These are phyloP conservation scores for Oryza glumipatula DNA, from an alignment of 176 grass and related monocot species.

Conservation along the genomic window DNA sequence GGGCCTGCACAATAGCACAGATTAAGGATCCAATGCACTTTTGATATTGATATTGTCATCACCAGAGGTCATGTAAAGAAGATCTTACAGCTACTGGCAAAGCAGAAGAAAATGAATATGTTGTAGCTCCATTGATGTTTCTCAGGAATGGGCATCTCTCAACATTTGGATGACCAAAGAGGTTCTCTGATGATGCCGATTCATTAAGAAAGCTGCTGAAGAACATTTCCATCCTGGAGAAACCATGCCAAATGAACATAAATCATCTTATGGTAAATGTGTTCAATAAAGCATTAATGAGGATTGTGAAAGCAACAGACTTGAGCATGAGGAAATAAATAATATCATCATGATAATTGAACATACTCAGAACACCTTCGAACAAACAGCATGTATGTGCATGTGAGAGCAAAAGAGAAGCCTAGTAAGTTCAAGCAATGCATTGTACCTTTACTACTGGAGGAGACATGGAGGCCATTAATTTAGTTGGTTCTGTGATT, in stretches of 20 bases:
- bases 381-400: neutral
- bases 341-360: neutral
- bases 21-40: slow-evolving; percentile 21
- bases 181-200: slow-evolving; percentile 52
- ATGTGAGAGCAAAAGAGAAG: neutral
- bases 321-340: neutral
- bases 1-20: slow-evolving; percentile 42
- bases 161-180: slow-evolving; percentile 52
- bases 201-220: slow-evolving; percentile 59
- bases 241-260: slow-evolving; percentile 26
- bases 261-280: slow-evolving; percentile 25
- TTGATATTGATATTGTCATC: neutral
- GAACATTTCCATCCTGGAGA: slow-evolving; percentile 69
- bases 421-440: neutral
- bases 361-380: neutral
- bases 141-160: slow-evolving; percentile 81
- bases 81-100: slow-evolving; percentile 60
- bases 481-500: neutral
- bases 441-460: no score
- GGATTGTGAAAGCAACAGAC: neutral
- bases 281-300: neutral
- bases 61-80: neutral
- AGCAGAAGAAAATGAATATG: slow-evolving; percentile 66
- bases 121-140: slow-evolving; percentile 64
- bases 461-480: neutral